Percentiles rank a stretch among this genome's conserved stretches.
These are phyloP conservation scores for Chrysoporthe puriensis DNA, from an alignment of 2,329 filamentous ascomycete species.

Conservation along the genomic window DNA sequence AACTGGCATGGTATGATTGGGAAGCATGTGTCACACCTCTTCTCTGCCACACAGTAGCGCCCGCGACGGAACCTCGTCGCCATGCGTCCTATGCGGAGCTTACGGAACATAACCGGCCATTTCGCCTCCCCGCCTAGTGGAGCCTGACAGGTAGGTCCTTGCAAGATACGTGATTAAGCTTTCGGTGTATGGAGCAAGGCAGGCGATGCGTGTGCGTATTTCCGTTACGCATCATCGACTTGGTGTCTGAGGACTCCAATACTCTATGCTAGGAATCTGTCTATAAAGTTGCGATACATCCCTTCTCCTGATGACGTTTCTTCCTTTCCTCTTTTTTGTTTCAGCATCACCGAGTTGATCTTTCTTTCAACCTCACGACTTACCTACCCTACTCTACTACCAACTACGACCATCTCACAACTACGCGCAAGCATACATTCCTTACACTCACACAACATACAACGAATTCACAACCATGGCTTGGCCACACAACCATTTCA, in stretches of 20 bases:
- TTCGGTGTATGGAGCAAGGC: conserved; percentile 13
- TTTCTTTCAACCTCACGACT: background rate
- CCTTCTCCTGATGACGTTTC: background rate
- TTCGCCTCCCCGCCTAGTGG: conserved; percentile 12
- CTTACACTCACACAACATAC: conserved; percentile 4
- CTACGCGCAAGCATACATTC: background rate
- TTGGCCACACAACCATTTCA: conserved; percentile 24
- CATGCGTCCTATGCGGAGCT: background rate
- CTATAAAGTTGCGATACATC: conserved; percentile 18
- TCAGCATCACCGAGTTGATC: conserved; percentile 2
- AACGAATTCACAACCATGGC: conserved; percentile 23
- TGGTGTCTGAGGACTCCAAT: conserved; percentile 13
- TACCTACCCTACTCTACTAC: background rate
- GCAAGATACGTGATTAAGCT: conserved; percentile 12
- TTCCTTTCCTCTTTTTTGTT: background rate
- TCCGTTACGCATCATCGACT: conserved; percentile 12
- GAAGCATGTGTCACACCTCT: background rate
- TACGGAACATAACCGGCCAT: background rate
- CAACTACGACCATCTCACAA: conserved; percentile 1
- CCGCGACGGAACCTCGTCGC: background rate
- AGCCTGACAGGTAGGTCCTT: conserved; percentile 7
- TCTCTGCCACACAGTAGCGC: background rate
- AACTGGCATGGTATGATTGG: conserved; percentile 4
- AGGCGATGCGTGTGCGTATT: conserved; percentile 16
- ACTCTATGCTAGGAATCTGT: background rate